These are phyloP conservation scores for Achaetomium macrosporum DNA, from an alignment of 2,329 filamentous ascomycete genomes.

Conservation along the genomic window DNA sequence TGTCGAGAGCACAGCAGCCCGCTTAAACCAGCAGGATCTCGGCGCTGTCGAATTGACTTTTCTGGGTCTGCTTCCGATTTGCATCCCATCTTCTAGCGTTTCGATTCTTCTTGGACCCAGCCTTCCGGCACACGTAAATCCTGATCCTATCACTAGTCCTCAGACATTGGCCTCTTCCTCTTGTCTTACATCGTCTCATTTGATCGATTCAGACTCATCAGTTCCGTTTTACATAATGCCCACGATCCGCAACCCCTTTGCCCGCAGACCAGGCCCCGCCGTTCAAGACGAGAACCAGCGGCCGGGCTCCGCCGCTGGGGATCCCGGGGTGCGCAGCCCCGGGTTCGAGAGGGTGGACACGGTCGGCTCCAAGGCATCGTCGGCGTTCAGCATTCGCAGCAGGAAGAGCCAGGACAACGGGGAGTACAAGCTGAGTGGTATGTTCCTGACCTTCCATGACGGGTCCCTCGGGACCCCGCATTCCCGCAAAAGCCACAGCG, in stretches of 20 bases:
- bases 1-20: too few species aligned
- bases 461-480: too few species aligned
- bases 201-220: not conserved
- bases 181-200: not conserved
- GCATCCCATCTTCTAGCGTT: too few species aligned
- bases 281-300: slow-evolving; percentile 50
- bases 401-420: slow-evolving; percentile 57
- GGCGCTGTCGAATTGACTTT: too few species aligned
- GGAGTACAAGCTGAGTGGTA: slow-evolving; percentile 78
- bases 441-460: slow-evolving; percentile 27
- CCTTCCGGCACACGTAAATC: too few species aligned
- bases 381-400: slow-evolving; percentile 56
- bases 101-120: too few species aligned
- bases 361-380: slow-evolving; percentile 56
- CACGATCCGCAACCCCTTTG: slow-evolving; percentile 64
- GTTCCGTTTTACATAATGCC: slow-evolving; percentile 47
- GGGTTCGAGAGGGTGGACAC: slow-evolving; percentile 59
- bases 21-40: too few species aligned
- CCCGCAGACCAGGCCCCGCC: slow-evolving; percentile 48
- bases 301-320: slow-evolving; percentile 31
- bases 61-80: too few species aligned
- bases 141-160: not conserved
- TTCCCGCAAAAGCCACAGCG: too few species aligned
- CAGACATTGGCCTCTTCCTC: not conserved
- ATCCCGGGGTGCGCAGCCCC: slow-evolving; percentile 40